Base-by-base conservation (phyloP, 495 filamentous ascomycete genomes). In the Aspergillus olivimuriae region DNA sequence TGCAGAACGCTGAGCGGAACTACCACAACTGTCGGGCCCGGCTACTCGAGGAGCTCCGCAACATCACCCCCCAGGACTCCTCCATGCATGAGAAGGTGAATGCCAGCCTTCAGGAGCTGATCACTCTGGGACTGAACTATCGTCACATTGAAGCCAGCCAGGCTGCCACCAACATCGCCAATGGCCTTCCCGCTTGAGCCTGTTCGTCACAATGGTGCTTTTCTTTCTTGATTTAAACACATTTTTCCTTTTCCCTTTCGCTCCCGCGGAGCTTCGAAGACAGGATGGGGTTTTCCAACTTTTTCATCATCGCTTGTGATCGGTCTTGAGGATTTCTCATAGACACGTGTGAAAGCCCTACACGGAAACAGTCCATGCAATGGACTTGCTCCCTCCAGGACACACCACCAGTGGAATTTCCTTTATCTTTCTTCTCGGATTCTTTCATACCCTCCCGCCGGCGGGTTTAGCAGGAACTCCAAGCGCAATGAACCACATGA, bases 21-120 rank as follows among this genome's bases (percentile, higher is more conserved):
- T 73, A 69, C 50, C 63, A 63, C 46, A 62, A 66, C 46, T 71
- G 67, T 49, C 69, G 66, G 40, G 46, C 59, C 1, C 64, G 67
- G 11, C 55, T 73, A 30, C 55, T 73, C 15, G 66, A 70, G 43
- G 60, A 73, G 33, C 51, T 73, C 12, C 43, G 41, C 55, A 67
- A 52, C 39, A 71, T 70, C 50, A 61, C 45, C 9, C 69, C 69
- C 5, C 62, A 69, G 59, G 66, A 73, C 39, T 63, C 56, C 9
- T 53, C 62, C 9, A 61, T 66, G 59, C 69, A 73, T 35, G 69
- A 73, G 46, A 68, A 68, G 58, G 67, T 69, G 49, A 73, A 73
- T 50, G 67, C 69, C 41, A 64, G 67, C 50, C 62, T 73, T 39
- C 67, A 73, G 56, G 69, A 73, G 40, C 52, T 73, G 18, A 69